Evolutionary conservation across 1,284 basidiomycete species (phyloP).

Genomic region (Boletellus dicymbophilus): DNA sequence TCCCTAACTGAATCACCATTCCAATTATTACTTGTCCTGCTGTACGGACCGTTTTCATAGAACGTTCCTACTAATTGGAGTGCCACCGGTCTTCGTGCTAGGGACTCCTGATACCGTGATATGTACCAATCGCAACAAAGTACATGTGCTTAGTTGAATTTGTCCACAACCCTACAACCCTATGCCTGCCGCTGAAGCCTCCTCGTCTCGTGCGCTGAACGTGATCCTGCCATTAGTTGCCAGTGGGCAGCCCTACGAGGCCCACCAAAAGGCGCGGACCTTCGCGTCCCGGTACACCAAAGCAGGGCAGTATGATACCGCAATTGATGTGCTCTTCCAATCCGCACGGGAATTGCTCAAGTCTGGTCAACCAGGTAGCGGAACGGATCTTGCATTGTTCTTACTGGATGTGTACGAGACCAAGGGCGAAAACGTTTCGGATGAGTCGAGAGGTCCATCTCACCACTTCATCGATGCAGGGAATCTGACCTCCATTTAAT

Average conservation of each 20-base stretch:
- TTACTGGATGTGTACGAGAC: slow-evolving; percentile 80
- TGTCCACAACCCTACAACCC: slow-evolving; percentile 10
- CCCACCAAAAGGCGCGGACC: slow-evolving; percentile 93
- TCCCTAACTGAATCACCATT: slow-evolving; percentile 41
- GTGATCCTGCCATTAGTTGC: slow-evolving; percentile 77
- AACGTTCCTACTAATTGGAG: background rate
- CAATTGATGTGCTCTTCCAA: slow-evolving; percentile 88
- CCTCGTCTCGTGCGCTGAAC: slow-evolving; percentile 66
- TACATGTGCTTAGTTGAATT: background rate
- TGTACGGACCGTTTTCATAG: background rate
- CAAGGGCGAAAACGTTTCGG: slow-evolving; percentile 65
- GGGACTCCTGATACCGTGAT: slow-evolving; percentile 27
- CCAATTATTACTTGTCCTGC: background rate
- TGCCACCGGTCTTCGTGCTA: slow-evolving; percentile 3
- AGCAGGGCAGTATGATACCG: slow-evolving; percentile 76
- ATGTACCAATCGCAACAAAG: background rate
- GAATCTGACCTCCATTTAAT: slow-evolving; percentile 10
- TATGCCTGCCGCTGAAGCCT: slow-evolving; percentile 35
- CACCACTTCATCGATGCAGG: background rate
- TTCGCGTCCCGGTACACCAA: slow-evolving; percentile 87
- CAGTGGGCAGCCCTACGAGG: slow-evolving; percentile 78
- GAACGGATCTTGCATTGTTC: slow-evolving; percentile 79
- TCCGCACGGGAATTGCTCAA: slow-evolving; percentile 85
- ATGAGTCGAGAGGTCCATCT: slow-evolving; percentile 70
- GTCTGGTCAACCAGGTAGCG: slow-evolving; percentile 83